Evolutionary conservation across 257 asterid genomes (phyloP), one percentile per base, ranked within the genome.

Genomic region (Rauvolfia tetraphylla): DNA sequence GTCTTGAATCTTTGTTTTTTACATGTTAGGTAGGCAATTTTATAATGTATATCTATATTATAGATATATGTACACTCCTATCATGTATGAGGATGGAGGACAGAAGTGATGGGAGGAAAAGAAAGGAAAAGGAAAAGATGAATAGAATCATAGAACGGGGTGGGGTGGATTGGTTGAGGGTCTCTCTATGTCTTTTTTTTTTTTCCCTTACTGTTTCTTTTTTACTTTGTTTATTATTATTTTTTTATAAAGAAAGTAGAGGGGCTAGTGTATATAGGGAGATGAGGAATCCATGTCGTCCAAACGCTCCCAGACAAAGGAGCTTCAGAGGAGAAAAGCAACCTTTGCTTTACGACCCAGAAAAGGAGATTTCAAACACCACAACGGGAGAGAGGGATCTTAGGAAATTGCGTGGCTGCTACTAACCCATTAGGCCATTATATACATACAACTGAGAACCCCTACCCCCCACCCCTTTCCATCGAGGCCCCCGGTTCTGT

Each of bases 291-390:
- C 98, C 94, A 90, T 83, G 89, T 86, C 83, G 86, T 88, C 98
- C 98, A 94, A 90, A 87, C 97, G 82, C 97, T 89, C 78, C 71
- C 20, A 82, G 97, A 94, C 98, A 94, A 93, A 94, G 84, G 79
- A 76, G 91, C 71, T 88, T 84, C 96, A 90, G 92, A 92, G 76
- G 78, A 83, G 87, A 83, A 88, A 90, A 89, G 90, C 88, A 85
- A 86, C 77, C 76, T 85, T 83, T 86, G 89, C 97, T 93, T 93
- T 91, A 87, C 87, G 85, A 91, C 91, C 91, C 90, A 89, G 81
- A 88, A 88, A 89, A 88, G 88, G 83, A 86, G 92, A 88, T 85
- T 84, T 89, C 87, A 88, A 86, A 87, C 81, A 48, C 79, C 76
- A 51, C 38, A 46, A 67, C 44, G 59, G 44, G 38, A 38, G 63